Percentiles rank a stretch among this genome's conserved stretches.
These are phyloP conservation scores for Moesziomyces parantarcticus DNA, from an alignment of 1,284 basidiomycete species.

Conservation along the genomic window DNA sequence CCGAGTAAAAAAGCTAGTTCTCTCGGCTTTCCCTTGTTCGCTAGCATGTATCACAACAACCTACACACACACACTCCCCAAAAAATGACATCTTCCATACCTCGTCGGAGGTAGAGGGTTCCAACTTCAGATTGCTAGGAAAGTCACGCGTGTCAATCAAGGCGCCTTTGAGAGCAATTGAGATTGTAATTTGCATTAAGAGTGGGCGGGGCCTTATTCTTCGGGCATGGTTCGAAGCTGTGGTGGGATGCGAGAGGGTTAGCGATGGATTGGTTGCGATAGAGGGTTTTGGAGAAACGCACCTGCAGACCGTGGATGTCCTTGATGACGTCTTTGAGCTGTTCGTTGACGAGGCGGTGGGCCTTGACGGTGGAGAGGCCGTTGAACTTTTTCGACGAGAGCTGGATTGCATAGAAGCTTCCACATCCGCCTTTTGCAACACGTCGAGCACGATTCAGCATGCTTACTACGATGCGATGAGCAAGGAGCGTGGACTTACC, in stretches of 20 bases:
- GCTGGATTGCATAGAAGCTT: conserved; percentile 91
- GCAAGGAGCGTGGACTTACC: conserved; percentile 65
- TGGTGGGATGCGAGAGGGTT: no score
- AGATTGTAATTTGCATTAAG: no score
- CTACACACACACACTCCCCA: conserved; percentile 3
- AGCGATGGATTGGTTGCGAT: not conserved
- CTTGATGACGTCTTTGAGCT: conserved; percentile 88
- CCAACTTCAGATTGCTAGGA: no score
- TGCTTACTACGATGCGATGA: conserved; percentile 62
- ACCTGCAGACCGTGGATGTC: conserved; percentile 96
- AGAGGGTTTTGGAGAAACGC: conserved; percentile 50
- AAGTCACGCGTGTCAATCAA: no score
- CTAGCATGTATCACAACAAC: not conserved
- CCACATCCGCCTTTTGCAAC: conserved; percentile 94
- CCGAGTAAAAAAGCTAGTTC: conserved; percentile 30
- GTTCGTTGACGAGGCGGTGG: conserved; percentile 88
- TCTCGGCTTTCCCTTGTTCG: no score
- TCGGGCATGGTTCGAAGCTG: conserved; percentile 38
- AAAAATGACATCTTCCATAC: not conserved
- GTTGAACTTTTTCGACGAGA: conserved; percentile 85
- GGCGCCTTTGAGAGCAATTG: no score
- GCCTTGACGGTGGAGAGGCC: conserved; percentile 90
- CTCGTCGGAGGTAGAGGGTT: no score
- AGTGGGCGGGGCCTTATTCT: not conserved
- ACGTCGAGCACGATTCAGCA: no score